These are phyloP conservation scores for Esteya vermicola DNA, from an alignment of 2,329 filamentous ascomycete species.

Conservation along the genomic window DNA sequence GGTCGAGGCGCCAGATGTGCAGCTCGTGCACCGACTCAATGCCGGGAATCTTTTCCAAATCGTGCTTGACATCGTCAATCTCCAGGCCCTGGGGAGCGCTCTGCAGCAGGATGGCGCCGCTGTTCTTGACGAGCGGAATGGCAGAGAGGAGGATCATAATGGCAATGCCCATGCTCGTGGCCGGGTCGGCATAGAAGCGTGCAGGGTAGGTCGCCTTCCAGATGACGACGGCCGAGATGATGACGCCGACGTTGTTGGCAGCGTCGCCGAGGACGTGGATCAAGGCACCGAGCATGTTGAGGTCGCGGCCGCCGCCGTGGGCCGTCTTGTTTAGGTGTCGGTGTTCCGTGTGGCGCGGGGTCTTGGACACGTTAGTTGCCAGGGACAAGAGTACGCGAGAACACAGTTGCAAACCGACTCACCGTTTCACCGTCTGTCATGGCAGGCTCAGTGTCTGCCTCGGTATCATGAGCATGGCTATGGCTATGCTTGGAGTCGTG, in stretches of 20 bases:
- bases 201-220: conserved; percentile 45
- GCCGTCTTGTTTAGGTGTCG: conserved; percentile 24
- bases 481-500: too few species aligned
- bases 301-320: conserved; percentile 32
- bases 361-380: not conserved
- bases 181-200: conserved; percentile 60
- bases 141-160: conserved; percentile 57
- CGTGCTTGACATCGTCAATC: conserved; percentile 49
- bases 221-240: conserved; percentile 53
- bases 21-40: conserved; percentile 56
- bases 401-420: too few species aligned
- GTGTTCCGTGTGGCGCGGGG: conserved; percentile 30
- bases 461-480: conserved; percentile 10
- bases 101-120: conserved; percentile 53
- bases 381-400: too few species aligned
- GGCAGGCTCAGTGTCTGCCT: not conserved
- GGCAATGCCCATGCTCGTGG: conserved; percentile 52
- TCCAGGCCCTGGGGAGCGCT: conserved; percentile 47
- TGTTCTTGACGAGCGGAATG: conserved; percentile 45
- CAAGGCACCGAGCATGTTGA: conserved; percentile 59
- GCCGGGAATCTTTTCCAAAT: conserved; percentile 55
- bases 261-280: conserved; percentile 60
- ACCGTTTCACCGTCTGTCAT: too few species aligned
- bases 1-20: conserved; percentile 60
- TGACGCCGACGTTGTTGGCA: conserved; percentile 64